These are phyloP conservation scores for Macrolepiota dolichaula DNA, from an alignment of 768 basidiomycete species.

Conservation along the genomic window DNA sequence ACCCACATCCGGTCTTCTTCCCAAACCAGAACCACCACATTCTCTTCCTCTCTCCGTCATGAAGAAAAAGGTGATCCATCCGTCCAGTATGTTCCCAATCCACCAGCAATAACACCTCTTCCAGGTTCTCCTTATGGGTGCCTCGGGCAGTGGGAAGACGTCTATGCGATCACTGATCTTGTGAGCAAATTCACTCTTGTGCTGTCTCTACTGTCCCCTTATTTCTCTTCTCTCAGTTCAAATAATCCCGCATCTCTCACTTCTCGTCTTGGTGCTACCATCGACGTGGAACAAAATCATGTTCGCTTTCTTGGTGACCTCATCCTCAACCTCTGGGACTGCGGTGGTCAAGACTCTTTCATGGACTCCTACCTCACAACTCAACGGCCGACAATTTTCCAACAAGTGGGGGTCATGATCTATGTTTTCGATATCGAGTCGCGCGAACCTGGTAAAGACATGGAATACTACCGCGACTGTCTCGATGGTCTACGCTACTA, in stretches of 20 bases:
- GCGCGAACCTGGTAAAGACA: slow-evolving; percentile 79
- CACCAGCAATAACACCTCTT: slow-evolving; percentile 17
- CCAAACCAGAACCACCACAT: slow-evolving; percentile 13
- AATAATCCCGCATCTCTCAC: slow-evolving; percentile 94
- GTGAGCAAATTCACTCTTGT: slow-evolving; percentile 46
- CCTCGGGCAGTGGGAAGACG: slow-evolving; percentile 91
- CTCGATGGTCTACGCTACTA: slow-evolving; percentile 76
- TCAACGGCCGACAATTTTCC: slow-evolving; percentile 92
- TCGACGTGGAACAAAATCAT: slow-evolving; percentile 97
- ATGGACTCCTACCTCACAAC: slow-evolving; percentile 95
- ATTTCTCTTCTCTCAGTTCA: slow-evolving; percentile 49
- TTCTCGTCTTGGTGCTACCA: slow-evolving; percentile 89
- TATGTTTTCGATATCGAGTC: slow-evolving; percentile 98
- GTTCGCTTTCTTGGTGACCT: slow-evolving; percentile 96
- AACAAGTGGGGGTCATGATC: slow-evolving; percentile 95
- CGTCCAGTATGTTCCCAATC: slow-evolving; percentile 12
- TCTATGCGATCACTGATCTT: slow-evolving; percentile 99
- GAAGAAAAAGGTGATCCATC: slow-evolving; percentile 59
- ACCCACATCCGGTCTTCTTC: slow-evolving; percentile 18
- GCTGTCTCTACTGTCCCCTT: not conserved
- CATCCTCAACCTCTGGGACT: slow-evolving; percentile 97
- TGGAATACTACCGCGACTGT: slow-evolving; percentile 91
- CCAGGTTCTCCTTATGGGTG: slow-evolving; percentile 97
- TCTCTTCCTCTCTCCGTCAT: slow-evolving; percentile 26
- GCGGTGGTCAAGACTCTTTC: slow-evolving; percentile 97